phyloP scores from a whole-genome alignment of 495 filamentous ascomycete species.

The Pyrenopolyporus hunteri region DNA sequence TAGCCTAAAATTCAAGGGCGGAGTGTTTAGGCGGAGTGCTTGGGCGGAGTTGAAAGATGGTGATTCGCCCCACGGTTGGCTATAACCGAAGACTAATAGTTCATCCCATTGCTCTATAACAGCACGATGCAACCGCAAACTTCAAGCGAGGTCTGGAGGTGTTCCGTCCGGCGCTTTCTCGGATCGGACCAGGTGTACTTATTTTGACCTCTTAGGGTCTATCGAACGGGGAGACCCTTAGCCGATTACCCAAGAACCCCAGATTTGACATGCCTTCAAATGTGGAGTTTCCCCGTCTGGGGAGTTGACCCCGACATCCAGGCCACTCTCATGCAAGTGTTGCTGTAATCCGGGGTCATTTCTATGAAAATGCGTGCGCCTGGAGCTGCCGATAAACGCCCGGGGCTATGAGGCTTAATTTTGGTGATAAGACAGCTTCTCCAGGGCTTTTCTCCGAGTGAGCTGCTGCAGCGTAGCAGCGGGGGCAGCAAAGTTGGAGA shows the following conservation, averaged over 20 bases:
- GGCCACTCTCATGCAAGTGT: conserved; percentile 22
- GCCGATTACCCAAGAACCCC: conserved; percentile 16
- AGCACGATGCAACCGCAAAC: conserved; percentile 1
- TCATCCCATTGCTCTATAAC: background rate
- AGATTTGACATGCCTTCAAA: conserved; percentile 10
- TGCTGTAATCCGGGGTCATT: conserved; percentile 28
- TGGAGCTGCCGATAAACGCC: conserved; percentile 32
- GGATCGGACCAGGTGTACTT: conserved; percentile 6
- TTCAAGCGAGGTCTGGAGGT: background rate
- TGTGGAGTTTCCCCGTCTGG: conserved; percentile 25
- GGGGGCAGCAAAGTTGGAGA: background rate
- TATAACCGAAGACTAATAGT: background rate
- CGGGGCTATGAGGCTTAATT: conserved; percentile 29
- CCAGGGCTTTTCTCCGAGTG: conserved; percentile 4
- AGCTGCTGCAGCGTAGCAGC: conserved; percentile 15
- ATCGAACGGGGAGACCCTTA: conserved; percentile 8
- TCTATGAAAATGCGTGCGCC: background rate
- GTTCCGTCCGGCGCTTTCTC: conserved; percentile 36
- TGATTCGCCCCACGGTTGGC: conserved; percentile 17
- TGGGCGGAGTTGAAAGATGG: conserved; percentile 14
- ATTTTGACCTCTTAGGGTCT: conserved; percentile 7
- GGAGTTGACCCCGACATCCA: conserved; percentile 6
- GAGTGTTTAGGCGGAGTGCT: conserved; percentile 6
- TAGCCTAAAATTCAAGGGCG: background rate
- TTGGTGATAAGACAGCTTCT: conserved; percentile 6